Conservation (phyloP, 2,329 filamentous ascomycete species). For the Pseudocercospora musae region DNA sequence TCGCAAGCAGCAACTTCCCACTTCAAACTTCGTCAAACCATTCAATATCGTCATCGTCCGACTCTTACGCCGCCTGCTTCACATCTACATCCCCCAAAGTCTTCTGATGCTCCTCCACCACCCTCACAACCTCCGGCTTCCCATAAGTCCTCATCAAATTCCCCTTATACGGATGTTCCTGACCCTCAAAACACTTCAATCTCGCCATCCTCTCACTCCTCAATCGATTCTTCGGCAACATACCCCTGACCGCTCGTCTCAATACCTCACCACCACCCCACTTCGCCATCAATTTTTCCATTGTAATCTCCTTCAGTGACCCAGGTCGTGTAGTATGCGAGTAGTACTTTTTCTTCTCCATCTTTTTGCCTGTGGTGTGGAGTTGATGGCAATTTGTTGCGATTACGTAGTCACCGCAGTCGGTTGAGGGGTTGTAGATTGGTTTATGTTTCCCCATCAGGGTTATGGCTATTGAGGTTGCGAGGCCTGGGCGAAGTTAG, state of each 20-base stretch:
- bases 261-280: slow-evolving; percentile 90
- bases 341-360: slow-evolving; percentile 93
- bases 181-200: slow-evolving; percentile 92
- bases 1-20: neutral
- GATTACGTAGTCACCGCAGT: slow-evolving; percentile 98
- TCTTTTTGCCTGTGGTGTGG: slow-evolving; percentile 87
- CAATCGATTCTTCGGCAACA: slow-evolving; percentile 95
- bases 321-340: slow-evolving; percentile 89
- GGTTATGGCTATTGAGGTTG: slow-evolving; percentile 77
- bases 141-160: slow-evolving; percentile 71
- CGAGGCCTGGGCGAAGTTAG: slow-evolving; percentile 52
- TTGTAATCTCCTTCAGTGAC: slow-evolving; percentile 79
- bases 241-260: slow-evolving; percentile 87
- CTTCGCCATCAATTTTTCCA: slow-evolving; percentile 93
- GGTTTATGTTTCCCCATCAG: slow-evolving; percentile 99
- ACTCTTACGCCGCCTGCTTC: neutral
- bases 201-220: slow-evolving; percentile 81
- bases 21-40: neutral
- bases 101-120: slow-evolving; percentile 26
- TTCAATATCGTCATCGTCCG: neutral
- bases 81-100: neutral
- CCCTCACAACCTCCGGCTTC: slow-evolving; percentile 38
- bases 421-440: slow-evolving; percentile 92
- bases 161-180: slow-evolving; percentile 82
- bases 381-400: slow-evolving; percentile 77